phyloP scores from a whole-genome alignment of 805 yeast genomes.

The Candida qinlingensis region DNA sequence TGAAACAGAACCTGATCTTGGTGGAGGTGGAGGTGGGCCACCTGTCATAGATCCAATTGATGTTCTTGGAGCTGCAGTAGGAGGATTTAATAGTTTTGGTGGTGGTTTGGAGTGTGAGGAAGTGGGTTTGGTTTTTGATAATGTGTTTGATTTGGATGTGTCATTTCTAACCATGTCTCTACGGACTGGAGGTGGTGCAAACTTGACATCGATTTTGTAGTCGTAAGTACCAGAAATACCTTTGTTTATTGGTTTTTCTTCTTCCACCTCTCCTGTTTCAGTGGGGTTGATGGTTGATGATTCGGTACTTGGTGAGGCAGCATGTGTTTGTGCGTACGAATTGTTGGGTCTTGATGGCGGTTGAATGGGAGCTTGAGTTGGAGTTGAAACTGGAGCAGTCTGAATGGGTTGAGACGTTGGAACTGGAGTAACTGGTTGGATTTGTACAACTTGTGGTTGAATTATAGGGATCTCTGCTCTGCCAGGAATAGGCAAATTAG shows the following conservation, averaged over 20 bases:
- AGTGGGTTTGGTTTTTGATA: not conserved
- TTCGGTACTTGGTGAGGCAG: not conserved
- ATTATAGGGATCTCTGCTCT: not conserved
- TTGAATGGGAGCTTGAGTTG: not conserved
- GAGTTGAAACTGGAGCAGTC: not conserved
- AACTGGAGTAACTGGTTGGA: not conserved
- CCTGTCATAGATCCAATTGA: not conserved
- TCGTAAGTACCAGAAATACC: conserved; percentile 31
- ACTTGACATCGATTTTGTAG: conserved; percentile 27
- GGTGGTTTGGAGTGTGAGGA: not conserved
- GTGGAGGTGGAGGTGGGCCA: conserved; percentile 5
- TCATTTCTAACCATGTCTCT: conserved; percentile 1
- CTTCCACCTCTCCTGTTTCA: conserved; percentile 6
- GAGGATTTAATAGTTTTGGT: not conserved
- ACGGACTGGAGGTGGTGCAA: conserved; percentile 33
- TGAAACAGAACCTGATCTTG: not conserved
- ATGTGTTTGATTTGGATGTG: not conserved
- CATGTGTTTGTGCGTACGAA: not conserved
- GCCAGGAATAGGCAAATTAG: conserved; percentile 18
- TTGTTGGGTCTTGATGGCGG: not conserved
- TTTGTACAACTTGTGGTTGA: not conserved
- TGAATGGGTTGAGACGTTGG: not conserved
- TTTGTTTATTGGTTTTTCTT: conserved; percentile 13
- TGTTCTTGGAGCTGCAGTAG: conserved; percentile 2
- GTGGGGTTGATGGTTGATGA: not conserved